These are phyloP conservation scores for Microcyclospora tardicrescens DNA, from an alignment of 2,329 filamentous ascomycete genomes.

Conservation along the genomic window DNA sequence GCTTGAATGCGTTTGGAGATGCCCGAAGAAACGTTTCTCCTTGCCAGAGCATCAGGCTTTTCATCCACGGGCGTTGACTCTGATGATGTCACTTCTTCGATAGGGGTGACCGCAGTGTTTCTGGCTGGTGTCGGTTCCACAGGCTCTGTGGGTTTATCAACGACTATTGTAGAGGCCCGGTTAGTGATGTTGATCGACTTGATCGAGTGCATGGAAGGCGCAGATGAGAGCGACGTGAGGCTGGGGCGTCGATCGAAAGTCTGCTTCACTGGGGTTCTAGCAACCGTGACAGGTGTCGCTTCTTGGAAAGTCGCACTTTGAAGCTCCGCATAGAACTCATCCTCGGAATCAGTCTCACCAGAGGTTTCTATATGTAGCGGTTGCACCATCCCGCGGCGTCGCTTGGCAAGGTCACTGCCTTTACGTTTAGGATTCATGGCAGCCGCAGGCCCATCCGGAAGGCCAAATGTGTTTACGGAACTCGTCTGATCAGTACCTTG, in stretches of 20 bases:
- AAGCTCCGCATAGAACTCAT: conserved; percentile 59
- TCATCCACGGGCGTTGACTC: conserved; percentile 18
- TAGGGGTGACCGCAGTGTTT: too few species aligned
- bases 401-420: conserved; percentile 22
- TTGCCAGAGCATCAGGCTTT: conserved; percentile 24
- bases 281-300: conserved; percentile 65
- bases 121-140: conserved; percentile 1
- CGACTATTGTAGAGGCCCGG: conserved; percentile 4
- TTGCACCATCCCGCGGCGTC: conserved; percentile 28
- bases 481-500: too few species aligned
- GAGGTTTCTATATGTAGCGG: conserved; percentile 25
- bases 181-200: conserved; percentile 13
- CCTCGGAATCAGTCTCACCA: conserved; percentile 48
- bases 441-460: conserved; percentile 1
- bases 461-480: not conserved
- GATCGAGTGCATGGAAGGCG: conserved; percentile 11
- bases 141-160: conserved; percentile 1
- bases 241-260: conserved; percentile 36
- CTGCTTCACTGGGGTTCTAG: conserved; percentile 69
- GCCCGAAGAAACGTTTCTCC: conserved; percentile 72
- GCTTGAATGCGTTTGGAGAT: conserved; percentile 94
- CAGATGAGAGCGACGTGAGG: conserved; percentile 11
- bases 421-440: conserved; percentile 4
- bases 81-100: too few species aligned
- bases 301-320: conserved; percentile 70